Base-by-base conservation (phyloP, 176 grass and related monocot genomes). In the Oryza meridionalis region DNA sequence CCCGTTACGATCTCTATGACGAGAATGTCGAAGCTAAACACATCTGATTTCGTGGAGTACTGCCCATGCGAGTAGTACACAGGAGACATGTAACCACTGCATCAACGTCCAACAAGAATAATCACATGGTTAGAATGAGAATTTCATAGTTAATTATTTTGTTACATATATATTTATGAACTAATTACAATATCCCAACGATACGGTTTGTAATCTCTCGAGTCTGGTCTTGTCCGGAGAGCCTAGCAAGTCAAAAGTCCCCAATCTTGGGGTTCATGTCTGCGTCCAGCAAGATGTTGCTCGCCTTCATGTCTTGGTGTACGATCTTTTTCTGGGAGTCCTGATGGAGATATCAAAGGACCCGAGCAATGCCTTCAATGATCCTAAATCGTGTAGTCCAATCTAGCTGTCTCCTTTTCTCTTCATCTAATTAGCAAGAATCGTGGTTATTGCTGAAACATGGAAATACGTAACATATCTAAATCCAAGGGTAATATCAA, bases 1-100 rank as follows among this genome's bases (percentile, higher is more conserved):
- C 92, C 88, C 0, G 86, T 89, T n/a, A 94, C 26, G 21, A 91
- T 94, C 70, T 94, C 92, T 79, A 89, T 84, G 44, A 89, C 38
- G 11, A 94, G 81, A 59, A 94, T 13, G 12, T 83, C 92, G 1
- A 88, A 94, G 25, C 92, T 91, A 53, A 86, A 94, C 26, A 91
- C 88, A 4, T 94, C 89, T 14, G 71, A 94, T 70, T 94, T 94
- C 11, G 69, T 73, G 5, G 92, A 94, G 22, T 86, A 94, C 7
- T 81, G 83, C 40, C 92, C 92, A 31, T 82, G 83, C 62, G 81
- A 80, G 61, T 81, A 79, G 6, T 94, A 88, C 66, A 82, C 86
- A 0, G 86, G 86, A 22, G 86, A 81, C 84, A 86, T 86, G 77
- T 88, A 88, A 11, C 86, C 86, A 38, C 89, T 88, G 77, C 70